Base-by-base conservation (phyloP, 2,329 filamentous ascomycete species). In the Epichloe gansuensis region DNA sequence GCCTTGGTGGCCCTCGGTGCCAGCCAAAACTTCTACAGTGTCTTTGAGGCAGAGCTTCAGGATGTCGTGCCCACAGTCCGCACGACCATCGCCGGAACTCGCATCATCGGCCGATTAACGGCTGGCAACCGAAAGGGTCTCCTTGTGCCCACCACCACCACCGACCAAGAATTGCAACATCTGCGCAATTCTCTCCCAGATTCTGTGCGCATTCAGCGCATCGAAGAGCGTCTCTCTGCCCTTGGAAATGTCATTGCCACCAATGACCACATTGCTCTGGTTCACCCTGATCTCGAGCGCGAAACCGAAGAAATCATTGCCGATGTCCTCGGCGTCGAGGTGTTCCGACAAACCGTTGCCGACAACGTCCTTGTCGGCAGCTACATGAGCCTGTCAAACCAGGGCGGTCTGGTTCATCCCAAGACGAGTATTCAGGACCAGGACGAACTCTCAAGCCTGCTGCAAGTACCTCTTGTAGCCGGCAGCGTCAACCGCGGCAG, bases 281-380 rank as follows among this genome's bases (percentile, higher is more conserved):
- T 97, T 56, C 93, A 98, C 69, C 93, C 93, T 11, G 93, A 98
- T 66, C 77, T 98, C 55, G 93, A 97, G 77, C 86, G 91, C 57
- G 93, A 98, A 76, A 96, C 91, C 15, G 93, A 98, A 73, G 93
- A 98, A 75, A 96, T 98, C 61, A 91, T 98, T 66, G 89, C 93
- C 62, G 93, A 98, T 68, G 88, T 95, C 55, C 75, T 94, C 21
- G 88, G 88, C 57, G 88, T 94, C 54, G 88, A 94, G 69, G 88
- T 93, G 11, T 94, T 93, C 74, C 77, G 88, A 57, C 93, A 98
- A 76, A 97, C 93, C 46, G 86, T 98, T 56, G 90, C 91, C 63
- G 91, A 96, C 72, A 96, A 97, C 67, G 93, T 98, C 54, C 82
- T 98, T 31, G 93, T 94, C 39, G 93, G 93, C 56, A 90, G 85